Evolutionary conservation across 768 basidiomycete genomes (phyloP).

Genomic region (Leccinum incarnatum): DNA sequence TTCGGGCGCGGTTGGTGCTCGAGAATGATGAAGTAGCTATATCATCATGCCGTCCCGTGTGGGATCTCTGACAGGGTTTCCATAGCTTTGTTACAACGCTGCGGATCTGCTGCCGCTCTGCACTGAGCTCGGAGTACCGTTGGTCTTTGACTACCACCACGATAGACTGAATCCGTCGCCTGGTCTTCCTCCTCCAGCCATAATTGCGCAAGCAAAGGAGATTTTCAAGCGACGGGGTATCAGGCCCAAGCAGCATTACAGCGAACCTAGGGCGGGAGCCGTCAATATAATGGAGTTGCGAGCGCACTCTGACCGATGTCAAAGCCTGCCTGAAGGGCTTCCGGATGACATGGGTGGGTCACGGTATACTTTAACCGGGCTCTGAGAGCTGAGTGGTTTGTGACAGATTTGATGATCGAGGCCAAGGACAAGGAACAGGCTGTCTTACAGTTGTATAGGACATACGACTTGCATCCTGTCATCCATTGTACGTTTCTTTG

Average conservation of each 20-base stretch:
- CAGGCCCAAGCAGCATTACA: slow-evolving; percentile 88
- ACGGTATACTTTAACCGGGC: not conserved
- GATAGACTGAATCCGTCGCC: slow-evolving; percentile 64
- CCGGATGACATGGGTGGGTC: slow-evolving; percentile 64
- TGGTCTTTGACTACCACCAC: slow-evolving; percentile 82
- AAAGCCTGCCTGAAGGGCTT: slow-evolving; percentile 58
- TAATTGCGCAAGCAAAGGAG: slow-evolving; percentile 72
- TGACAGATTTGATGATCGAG: slow-evolving; percentile 84
- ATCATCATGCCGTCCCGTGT: not conserved
- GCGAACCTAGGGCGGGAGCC: slow-evolving; percentile 85
- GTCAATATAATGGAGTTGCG: slow-evolving; percentile 79
- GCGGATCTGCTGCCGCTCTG: slow-evolving; percentile 87
- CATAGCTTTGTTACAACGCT: slow-evolving; percentile 76
- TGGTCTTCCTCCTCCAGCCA: slow-evolving; percentile 52
- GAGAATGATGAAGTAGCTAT: slow-evolving; percentile 85
- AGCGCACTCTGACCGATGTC: slow-evolving; percentile 84
- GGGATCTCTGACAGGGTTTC: not conserved
- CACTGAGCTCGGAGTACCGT: slow-evolving; percentile 74
- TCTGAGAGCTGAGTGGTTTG: not conserved
- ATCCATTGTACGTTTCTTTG: slow-evolving; percentile 44
- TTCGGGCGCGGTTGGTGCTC: slow-evolving; percentile 75
- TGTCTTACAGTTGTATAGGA: slow-evolving; percentile 78
- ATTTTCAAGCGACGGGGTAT: slow-evolving; percentile 80
- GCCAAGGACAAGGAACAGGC: slow-evolving; percentile 95
- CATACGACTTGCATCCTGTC: slow-evolving; percentile 69